Percentiles rank a stretch among this genome's conserved stretches.
These are phyloP conservation scores for Phytomonas sp. DNA, from an alignment of 208 protist species.

Conservation along the genomic window DNA sequence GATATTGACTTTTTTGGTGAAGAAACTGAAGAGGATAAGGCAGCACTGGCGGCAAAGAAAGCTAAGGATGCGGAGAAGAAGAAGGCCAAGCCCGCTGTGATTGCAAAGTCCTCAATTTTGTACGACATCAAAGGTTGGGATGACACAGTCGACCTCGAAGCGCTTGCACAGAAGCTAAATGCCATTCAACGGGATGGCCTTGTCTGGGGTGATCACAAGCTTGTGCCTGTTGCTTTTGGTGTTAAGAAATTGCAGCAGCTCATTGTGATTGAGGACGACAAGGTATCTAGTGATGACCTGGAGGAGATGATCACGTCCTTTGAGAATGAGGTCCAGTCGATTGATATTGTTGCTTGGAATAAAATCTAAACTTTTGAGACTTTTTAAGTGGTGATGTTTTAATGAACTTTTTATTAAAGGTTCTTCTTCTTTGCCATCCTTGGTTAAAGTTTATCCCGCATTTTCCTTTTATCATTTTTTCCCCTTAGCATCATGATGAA, in stretches of 20 bases:
- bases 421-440: neutral
- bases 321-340: slow-evolving; percentile 93
- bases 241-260: slow-evolving; percentile 95
- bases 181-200: slow-evolving; percentile 83
- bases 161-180: slow-evolving; percentile 79
- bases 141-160: slow-evolving; percentile 83
- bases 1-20: slow-evolving; percentile 89
- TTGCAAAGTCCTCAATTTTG: slow-evolving; percentile 88
- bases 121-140: slow-evolving; percentile 93
- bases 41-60: slow-evolving; percentile 86
- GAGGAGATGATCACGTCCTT: slow-evolving; percentile 90
- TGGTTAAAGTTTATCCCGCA: neutral
- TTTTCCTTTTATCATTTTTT: neutral
- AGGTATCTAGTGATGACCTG: slow-evolving; percentile 90
- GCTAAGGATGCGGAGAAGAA: slow-evolving; percentile 73
- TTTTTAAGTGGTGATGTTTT: neutral
- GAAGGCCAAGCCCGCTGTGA: slow-evolving; percentile 71
- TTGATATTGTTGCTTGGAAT: slow-evolving; percentile 94
- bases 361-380: slow-evolving; percentile 81
- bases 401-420: neutral
- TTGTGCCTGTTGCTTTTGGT: slow-evolving; percentile 90
- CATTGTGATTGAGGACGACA: slow-evolving; percentile 92
- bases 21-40: slow-evolving; percentile 77
- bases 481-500: neutral
- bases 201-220: slow-evolving; percentile 88